Base-by-base conservation (phyloP, 164 flowering plant genomes). In the Kingdonia uniflora region DNA sequence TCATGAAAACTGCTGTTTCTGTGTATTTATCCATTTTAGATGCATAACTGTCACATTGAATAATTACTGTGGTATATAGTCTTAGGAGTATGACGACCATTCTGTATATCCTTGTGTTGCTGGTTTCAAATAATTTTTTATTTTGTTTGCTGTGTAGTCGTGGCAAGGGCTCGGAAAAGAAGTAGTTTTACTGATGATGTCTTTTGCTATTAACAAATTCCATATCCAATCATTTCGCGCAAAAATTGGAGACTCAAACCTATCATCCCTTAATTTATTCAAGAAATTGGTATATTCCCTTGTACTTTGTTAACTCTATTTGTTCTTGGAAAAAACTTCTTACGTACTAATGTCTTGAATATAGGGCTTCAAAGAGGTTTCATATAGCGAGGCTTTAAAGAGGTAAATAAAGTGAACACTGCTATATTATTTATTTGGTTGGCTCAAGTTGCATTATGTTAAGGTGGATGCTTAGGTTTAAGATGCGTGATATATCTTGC, bases 81-180 rank as follows among this genome's bases (percentile, higher is more conserved):
- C n/a, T n/a, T n/a, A n/a, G n/a, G n/a, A n/a, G n/a, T n/a, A n/a
- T n/a, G n/a, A n/a, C n/a, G n/a, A n/a, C n/a, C n/a, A n/a, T n/a
- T n/a, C n/a, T n/a, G n/a, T n/a, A n/a, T n/a, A n/a, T n/a, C n/a
- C n/a, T n/a, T n/a, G n/a, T n/a, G n/a, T n/a, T n/a, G n/a, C n/a
- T n/a, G n/a, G n/a, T n/a, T n/a, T n/a, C n/a, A n/a, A n/a, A n/a
- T n/a, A n/a, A n/a, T 8, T 29, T 29, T 29, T 29, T 29, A 29
- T 63, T 19, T 66, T 75, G 35, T 29, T 19, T 70, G 57, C 67
- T 67, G 79, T 57, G 29, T 68, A 92, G 95, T 60, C 99, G 90
- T 52, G 87, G 99, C 38, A 92, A 89, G 97, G 99, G 53, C 81
- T 94, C 54, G 99, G 92, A 43, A 75, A 86, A 75, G 95, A 88